phyloP scores from a whole-genome alignment of 352 stramenopile genomes.

The Phytophthora pini region DNA sequence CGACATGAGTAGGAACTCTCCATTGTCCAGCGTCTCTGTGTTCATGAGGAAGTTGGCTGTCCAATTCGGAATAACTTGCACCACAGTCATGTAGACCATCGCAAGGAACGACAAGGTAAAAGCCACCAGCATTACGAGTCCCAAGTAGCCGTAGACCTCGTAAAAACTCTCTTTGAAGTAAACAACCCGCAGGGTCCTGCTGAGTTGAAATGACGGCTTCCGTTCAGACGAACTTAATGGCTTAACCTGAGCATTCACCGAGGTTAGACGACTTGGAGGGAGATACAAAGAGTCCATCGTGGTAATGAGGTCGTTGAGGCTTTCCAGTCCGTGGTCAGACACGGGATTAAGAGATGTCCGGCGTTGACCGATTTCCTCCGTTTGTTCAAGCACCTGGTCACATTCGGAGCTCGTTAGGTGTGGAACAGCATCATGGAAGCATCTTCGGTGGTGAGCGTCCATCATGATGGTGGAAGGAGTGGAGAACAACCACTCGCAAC shows the following conservation, averaged over 20 bases:
- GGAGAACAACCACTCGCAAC: background rate
- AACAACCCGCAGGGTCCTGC: conserved; percentile 7
- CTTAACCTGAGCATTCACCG: conserved; percentile 14
- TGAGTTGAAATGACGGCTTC: conserved; percentile 12
- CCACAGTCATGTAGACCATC: conserved; percentile 44
- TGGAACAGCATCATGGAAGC: conserved; percentile 9
- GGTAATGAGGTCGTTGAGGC: conserved; percentile 5
- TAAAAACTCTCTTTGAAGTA: conserved; percentile 51
- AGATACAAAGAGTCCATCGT: conserved; percentile 6
- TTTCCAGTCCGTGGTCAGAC: conserved; percentile 5
- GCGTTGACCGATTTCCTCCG: conserved; percentile 4
- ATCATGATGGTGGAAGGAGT: conserved; percentile 1
- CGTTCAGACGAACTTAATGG: conserved; percentile 2
- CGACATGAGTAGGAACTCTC: conserved; percentile 55
- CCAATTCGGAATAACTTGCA: conserved; percentile 50
- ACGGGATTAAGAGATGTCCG: conserved; percentile 12
- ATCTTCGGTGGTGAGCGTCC: conserved; percentile 16
- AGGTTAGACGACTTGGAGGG: background rate
- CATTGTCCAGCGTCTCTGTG: conserved; percentile 47
- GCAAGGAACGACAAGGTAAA: conserved; percentile 44
- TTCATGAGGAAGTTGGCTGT: conserved; percentile 56
- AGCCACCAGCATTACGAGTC: conserved; percentile 44
- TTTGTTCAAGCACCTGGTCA: background rate
- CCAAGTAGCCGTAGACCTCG: conserved; percentile 52
- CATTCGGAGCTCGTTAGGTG: conserved; percentile 5